These are phyloP conservation scores for Diaporthe eres DNA, from an alignment of 2,329 filamentous ascomycete genomes.

Conservation along the genomic window DNA sequence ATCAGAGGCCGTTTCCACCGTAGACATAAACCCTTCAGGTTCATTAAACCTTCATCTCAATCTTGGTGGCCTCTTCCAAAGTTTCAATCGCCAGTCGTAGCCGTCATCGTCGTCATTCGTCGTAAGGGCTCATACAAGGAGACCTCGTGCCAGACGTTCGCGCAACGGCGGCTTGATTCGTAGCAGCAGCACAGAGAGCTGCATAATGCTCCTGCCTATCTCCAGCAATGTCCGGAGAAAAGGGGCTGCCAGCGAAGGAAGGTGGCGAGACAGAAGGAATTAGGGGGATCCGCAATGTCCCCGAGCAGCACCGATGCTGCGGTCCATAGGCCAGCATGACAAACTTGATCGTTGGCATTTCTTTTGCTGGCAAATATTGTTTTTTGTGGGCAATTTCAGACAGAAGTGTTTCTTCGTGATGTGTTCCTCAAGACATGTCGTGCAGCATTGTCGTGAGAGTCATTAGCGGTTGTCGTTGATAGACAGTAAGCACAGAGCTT, in stretches of 20 bases:
- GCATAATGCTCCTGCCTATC: neutral
- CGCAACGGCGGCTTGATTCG: neutral
- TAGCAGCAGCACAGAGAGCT: neutral
- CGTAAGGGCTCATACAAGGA: neutral
- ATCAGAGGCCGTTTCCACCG: neutral
- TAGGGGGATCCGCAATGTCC: neutral
- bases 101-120: neutral
- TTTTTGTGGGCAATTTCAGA: slow-evolving; percentile 15
- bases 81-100: neutral
- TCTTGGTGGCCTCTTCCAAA: neutral
- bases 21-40: neutral
- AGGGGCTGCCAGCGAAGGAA: neutral
- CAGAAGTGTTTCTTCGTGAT: slow-evolving; percentile 35
- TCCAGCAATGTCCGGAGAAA: neutral
- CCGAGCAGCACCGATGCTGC: neutral
- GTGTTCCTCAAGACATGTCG: slow-evolving; percentile 8
- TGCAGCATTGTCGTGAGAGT: slow-evolving; percentile 2
- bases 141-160: neutral
- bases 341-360: neutral
- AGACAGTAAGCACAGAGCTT: slow-evolving; percentile 44
- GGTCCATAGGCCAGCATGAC: neutral
- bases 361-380: neutral
- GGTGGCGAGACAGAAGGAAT: neutral
- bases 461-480: slow-evolving; percentile 43
- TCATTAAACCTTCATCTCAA: neutral